Percentiles rank a stretch among this genome's conserved stretches.
These are phyloP conservation scores for Symbiodinium pilosum DNA, from an alignment of 73 alveolate species.

Conservation along the genomic window DNA sequence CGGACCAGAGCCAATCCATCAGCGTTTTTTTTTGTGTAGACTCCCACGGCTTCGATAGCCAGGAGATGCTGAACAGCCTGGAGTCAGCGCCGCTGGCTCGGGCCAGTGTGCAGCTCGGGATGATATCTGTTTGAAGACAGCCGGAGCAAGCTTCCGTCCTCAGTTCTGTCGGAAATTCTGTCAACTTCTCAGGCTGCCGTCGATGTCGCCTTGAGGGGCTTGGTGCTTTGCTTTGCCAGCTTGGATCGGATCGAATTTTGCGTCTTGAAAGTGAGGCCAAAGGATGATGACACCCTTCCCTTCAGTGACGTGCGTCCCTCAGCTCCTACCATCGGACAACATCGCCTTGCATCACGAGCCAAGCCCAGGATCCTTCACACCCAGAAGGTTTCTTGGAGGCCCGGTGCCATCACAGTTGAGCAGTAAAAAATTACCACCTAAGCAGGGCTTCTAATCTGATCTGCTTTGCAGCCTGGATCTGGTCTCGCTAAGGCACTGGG, in stretches of 20 bases:
- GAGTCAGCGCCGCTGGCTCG: constrained; percentile 55
- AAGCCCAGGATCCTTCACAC: not conserved
- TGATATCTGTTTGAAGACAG: too few relatives aligned
- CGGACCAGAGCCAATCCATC: too few relatives aligned
- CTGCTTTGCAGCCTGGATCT: not conserved
- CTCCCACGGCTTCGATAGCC: too few relatives aligned
- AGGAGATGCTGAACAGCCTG: constrained; percentile 87
- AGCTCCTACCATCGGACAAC: too few relatives aligned
- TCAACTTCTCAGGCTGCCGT: constrained; percentile 63
- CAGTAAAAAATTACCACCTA: too few relatives aligned
- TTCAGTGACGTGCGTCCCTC: not conserved
- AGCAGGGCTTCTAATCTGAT: too few relatives aligned
- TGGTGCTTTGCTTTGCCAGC: not conserved
- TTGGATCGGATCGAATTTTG: not conserved
- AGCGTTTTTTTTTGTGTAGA: too few relatives aligned
- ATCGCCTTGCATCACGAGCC: not conserved
- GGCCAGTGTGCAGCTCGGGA: too few relatives aligned
- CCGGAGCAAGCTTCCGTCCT: too few relatives aligned
- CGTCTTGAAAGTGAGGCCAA: not conserved
- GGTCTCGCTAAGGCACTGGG: constrained; percentile 3
- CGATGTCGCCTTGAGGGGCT: constrained; percentile 80
- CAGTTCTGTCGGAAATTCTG: too few relatives aligned
- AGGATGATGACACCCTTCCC: constrained; percentile 19
- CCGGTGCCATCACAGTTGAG: not conserved
- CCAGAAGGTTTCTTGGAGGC: constrained; percentile 18